phyloP scores from a whole-genome alignment of 805 yeast genomes.

The Ogataea haglerorum region DNA sequence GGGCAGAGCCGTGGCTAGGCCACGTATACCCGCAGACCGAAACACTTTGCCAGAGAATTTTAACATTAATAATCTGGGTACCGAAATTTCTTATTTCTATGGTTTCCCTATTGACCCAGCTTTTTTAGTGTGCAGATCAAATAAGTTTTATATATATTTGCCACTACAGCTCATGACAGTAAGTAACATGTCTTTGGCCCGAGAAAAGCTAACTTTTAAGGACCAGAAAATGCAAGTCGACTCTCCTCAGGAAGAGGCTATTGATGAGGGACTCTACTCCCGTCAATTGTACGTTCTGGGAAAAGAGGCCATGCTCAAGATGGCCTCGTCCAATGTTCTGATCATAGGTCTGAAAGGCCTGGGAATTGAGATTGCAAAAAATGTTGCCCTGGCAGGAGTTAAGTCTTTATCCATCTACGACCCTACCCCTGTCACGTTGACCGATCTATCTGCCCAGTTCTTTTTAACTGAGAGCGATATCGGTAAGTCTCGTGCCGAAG shows the following conservation, averaged over 20 bases:
- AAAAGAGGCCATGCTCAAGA: conserved; percentile 95
- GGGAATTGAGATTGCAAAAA: conserved; percentile 95
- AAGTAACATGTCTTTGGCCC: background rate
- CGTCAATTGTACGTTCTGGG: conserved; percentile 96
- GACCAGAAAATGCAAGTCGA: conserved; percentile 43
- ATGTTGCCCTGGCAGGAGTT: conserved; percentile 95
- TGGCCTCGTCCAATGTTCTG: conserved; percentile 92
- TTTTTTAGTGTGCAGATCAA: conserved; percentile 1
- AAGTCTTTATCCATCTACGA: conserved; percentile 85
- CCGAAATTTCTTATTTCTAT: conserved; percentile 2
- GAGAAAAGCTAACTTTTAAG: conserved; percentile 10
- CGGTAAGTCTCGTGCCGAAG: conserved; percentile 74
- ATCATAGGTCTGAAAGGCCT: conserved; percentile 87
- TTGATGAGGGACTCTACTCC: conserved; percentile 93
- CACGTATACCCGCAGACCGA: conserved; percentile 3
- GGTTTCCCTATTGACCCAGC: conserved; percentile 4
- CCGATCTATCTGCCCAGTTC: conserved; percentile 86
- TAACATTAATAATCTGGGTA: conserved; percentile 6
- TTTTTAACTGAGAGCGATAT: conserved; percentile 69
- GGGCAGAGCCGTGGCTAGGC: conserved; percentile 32
- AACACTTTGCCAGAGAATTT: background rate
- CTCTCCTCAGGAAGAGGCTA: conserved; percentile 43
- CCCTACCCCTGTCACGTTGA: conserved; percentile 60
- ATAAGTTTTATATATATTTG: conserved; percentile 2
- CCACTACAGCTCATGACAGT: conserved; percentile 9